A percentile compares a stretch with the other conserved stretches of the same genome.
phyloP scores from a whole-genome alignment of 148 eudicot species.

The Agrostemma githago region DNA sequence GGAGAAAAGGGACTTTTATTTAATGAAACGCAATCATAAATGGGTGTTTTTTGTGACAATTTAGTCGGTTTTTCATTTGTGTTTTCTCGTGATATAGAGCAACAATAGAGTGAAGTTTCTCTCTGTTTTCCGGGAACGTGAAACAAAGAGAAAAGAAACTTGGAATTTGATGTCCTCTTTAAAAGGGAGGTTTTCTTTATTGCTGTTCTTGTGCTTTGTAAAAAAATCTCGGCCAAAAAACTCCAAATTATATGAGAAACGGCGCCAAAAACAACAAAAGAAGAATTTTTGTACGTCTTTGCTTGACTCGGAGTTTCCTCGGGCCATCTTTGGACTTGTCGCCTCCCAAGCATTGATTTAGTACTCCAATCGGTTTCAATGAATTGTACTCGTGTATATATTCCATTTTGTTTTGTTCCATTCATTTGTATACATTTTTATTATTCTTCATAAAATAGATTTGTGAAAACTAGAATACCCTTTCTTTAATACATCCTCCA shows the following conservation, averaged over 20 bases:
- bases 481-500: no score
- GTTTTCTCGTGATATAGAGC: slow-evolving; percentile 12
- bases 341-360: no score
- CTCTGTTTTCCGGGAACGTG: background rate
- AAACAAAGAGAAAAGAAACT: background rate
- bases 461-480: no score
- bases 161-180: background rate
- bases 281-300: no score
- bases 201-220: slow-evolving; percentile 1
- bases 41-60: background rate
- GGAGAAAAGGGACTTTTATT: background rate
- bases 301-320: no score
- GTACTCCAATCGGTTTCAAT: no score
- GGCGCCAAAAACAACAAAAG: slow-evolving; percentile 14
- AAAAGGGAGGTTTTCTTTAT: background rate
- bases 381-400: no score
- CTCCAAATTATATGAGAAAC: slow-evolving; percentile 6
- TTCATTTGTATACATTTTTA: no score
- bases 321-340: no score
- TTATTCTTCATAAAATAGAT: no score
- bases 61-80: background rate
- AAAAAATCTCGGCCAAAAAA: background rate
- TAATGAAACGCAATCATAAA: slow-evolving; percentile 1
- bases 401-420: no score
- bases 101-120: slow-evolving; percentile 13